Base-by-base conservation (phyloP, 2,329 filamentous ascomycete species). In the Nectriaceae sp. region DNA sequence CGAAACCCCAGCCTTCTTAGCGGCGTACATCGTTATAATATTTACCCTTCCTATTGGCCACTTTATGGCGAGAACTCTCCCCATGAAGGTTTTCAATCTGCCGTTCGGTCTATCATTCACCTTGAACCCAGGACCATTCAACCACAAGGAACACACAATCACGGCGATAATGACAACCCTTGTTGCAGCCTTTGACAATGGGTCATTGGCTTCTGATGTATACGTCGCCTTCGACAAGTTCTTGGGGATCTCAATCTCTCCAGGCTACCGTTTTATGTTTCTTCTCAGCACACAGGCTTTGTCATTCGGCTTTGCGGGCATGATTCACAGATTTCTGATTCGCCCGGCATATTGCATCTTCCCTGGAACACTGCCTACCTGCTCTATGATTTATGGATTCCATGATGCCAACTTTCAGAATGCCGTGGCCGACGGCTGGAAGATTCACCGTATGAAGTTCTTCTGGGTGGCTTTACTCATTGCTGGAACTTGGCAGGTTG, bases 261-360 rank as follows among this genome's bases (percentile, higher is more conserved):
- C 20, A 3, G 36, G 42, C 15, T 50, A 29, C 21, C n/a, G 37
- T 5, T 24, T 50, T 18, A 20, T 50, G 24, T 42, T 50, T 18
- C 24, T 42, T 11, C 44, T 51, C 16, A 40, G 40, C 3, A 75
- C 71, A 1, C 75, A 77, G 46, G 55, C 74, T 21, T 69, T 77
- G 53, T 75, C 77, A 2, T 77, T 77, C 41, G 75, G 75, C 11
- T 62, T 78, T 21, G 76, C 76, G 3, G 75, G 75, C 8, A 59
- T 78, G 46, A 65, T 69, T 19, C 65, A 72, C 19, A 66, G 69
- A 18, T 77, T 71, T 66, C 68, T 78, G 16, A 65, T 53, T 20
- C 35, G 36, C 11, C 50, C 50, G 11, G 41, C 47, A 4, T 29
- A 31, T 16, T 44, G 42, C 10, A 42, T 53, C 22, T 53, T 41